Evolutionary conservation across 2,329 filamentous ascomycete species (phyloP).

Genomic region (Arachnomyces sp.): DNA sequence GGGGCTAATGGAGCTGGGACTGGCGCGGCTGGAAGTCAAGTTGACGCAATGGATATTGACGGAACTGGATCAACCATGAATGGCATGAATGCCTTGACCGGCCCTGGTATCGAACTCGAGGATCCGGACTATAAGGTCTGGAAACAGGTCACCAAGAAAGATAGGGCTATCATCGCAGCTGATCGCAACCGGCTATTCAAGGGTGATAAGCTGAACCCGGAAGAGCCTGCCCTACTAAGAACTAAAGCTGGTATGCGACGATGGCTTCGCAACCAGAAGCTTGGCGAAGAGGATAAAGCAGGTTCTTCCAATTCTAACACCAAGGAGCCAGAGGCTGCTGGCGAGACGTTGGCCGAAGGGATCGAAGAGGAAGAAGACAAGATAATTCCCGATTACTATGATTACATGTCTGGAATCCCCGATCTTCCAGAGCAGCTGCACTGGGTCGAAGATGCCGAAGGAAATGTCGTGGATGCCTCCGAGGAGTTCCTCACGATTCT

Average conservation of each 20-base stretch:
- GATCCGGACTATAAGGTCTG: slow-evolving; percentile 90
- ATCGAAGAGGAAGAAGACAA: slow-evolving; percentile 82
- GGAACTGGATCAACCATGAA: slow-evolving; percentile 52
- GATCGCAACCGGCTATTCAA: slow-evolving; percentile 81
- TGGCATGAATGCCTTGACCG: slow-evolving; percentile 48
- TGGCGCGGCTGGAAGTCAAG: slow-evolving; percentile 56
- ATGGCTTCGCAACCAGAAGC: slow-evolving; percentile 71
- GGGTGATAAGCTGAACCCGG: slow-evolving; percentile 71
- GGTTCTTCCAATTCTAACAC: slow-evolving; percentile 36
- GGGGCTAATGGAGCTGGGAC: slow-evolving; percentile 60
- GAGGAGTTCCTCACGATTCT: slow-evolving; percentile 77
- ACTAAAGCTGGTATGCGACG: slow-evolving; percentile 83
- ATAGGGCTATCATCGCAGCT: slow-evolving; percentile 75
- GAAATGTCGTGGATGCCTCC: slow-evolving; percentile 76
- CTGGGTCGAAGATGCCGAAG: slow-evolving; percentile 85
- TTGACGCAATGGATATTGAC: slow-evolving; percentile 81
- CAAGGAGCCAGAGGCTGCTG: slow-evolving; percentile 42
- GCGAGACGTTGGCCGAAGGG: slow-evolving; percentile 84
- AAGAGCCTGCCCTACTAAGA: slow-evolving; percentile 78
- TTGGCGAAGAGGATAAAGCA: slow-evolving; percentile 50
- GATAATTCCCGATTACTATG: slow-evolving; percentile 89
- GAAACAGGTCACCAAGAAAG: slow-evolving; percentile 98
- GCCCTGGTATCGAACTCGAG: slow-evolving; percentile 73
- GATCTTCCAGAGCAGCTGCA: slow-evolving; percentile 69
- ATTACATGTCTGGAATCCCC: slow-evolving; percentile 74